phyloP scores from a whole-genome alignment of 2,329 filamentous ascomycete species.

The Scortechinia acanthostroma region DNA sequence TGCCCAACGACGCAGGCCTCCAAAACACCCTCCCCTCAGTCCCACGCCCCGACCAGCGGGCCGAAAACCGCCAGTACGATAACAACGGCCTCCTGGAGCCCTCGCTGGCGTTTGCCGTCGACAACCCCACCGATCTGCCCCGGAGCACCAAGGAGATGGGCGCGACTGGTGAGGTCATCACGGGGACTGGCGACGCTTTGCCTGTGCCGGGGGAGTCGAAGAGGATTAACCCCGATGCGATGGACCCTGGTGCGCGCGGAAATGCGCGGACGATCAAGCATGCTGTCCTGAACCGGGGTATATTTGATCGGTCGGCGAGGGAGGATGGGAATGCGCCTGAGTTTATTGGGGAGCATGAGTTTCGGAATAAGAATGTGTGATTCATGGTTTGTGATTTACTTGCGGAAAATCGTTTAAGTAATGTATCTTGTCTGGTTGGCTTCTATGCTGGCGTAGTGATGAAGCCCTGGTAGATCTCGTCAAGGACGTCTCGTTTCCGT shows the following conservation, averaged over 20 bases:
- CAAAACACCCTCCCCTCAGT: slow-evolving; percentile 1
- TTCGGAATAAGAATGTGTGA: background rate
- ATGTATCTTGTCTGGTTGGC: background rate
- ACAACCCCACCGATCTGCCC: background rate
- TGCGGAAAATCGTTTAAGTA: background rate
- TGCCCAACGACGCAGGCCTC: background rate
- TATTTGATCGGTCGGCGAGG: background rate
- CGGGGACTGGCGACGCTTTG: background rate
- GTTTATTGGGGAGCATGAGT: background rate
- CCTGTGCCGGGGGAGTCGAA: background rate
- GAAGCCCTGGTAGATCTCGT: slow-evolving; percentile 49
- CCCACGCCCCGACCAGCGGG: background rate
- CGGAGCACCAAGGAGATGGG: background rate
- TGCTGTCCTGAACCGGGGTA: background rate
- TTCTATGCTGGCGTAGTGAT: slow-evolving; percentile 17
- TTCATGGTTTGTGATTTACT: background rate
- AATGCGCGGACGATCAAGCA: background rate
- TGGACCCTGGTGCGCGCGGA: background rate
- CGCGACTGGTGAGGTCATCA: background rate
- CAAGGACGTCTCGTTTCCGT: slow-evolving; percentile 48
- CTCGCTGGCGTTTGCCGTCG: background rate
- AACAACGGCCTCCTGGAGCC: background rate
- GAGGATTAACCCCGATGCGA: background rate
- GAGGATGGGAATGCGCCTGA: background rate
- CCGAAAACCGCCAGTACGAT: background rate